Evolutionary conservation across 2,329 filamentous ascomycete species (phyloP).

Genomic region (Zelopaecilomyces penicillatus): DNA sequence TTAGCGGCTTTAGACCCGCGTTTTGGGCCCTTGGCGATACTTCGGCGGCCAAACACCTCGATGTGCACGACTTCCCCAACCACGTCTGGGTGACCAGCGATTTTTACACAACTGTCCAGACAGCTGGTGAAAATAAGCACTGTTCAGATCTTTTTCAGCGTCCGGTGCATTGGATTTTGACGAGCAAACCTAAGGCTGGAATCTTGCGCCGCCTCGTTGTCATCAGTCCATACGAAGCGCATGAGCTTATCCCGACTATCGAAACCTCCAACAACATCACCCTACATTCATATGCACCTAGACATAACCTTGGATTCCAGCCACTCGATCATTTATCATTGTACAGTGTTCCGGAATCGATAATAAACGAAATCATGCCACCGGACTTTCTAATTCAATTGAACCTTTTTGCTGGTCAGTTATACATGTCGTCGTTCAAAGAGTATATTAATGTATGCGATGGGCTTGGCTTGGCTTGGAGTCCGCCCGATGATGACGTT

Average conservation of each 20-base stretch:
- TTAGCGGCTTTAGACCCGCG: constrained; percentile 6
- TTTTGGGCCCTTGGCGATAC: constrained; percentile 12
- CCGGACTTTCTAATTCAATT: constrained; percentile 36
- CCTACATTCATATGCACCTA: constrained; percentile 45
- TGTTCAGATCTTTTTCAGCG: constrained; percentile 15
- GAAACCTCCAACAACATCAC: constrained; percentile 21
- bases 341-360: not conserved
- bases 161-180: constrained; percentile 18
- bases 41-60: constrained; percentile 10
- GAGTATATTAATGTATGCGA: constrained; percentile 48
- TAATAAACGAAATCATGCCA: constrained; percentile 1
- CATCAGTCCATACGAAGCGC: constrained; percentile 37
- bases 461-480: constrained; percentile 40
- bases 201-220: not conserved
- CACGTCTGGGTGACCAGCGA: constrained; percentile 5
- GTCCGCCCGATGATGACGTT: constrained; percentile 14
- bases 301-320: constrained; percentile 13
- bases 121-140: not conserved
- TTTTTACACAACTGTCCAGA: constrained; percentile 6
- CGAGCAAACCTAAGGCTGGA: constrained; percentile 1
- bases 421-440: constrained; percentile 47
- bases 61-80: constrained; percentile 9
- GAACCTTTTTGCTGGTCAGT: constrained; percentile 59
- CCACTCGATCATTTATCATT: constrained; percentile 1
- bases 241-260: constrained; percentile 38